These are phyloP conservation scores for Polytrichum commune DNA, from an alignment of 225 moss, liverwort and hornwort genomes.

Conservation along the genomic window DNA sequence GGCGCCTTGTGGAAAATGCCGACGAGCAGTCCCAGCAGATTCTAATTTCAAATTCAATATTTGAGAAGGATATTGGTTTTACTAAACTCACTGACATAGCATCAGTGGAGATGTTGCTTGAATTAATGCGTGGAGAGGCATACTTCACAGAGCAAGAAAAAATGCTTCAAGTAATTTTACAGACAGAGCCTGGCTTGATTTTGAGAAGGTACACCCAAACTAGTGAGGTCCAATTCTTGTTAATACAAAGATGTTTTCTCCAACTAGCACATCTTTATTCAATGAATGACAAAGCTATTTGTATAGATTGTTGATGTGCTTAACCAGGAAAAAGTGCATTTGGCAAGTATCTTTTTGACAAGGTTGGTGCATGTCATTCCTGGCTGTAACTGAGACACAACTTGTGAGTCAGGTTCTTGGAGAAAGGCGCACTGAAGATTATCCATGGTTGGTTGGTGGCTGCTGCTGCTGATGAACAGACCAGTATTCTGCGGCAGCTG, in stretches of 20 bases:
- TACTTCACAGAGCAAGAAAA: conserved; percentile 59
- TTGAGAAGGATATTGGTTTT: conserved; percentile 55
- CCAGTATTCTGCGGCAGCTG: conserved; percentile 63
- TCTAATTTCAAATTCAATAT: conserved; percentile 13
- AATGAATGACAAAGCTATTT: neutral
- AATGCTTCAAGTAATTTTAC: conserved; percentile 69
- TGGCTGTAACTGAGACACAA: too few species aligned
- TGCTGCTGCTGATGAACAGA: conserved; percentile 81
- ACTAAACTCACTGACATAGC: conserved; percentile 71
- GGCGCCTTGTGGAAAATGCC: conserved; percentile 40
- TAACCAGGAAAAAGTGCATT: too few species aligned
- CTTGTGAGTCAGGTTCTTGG: conserved; percentile 63
- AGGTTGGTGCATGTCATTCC: too few species aligned
- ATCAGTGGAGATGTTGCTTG: conserved; percentile 63
- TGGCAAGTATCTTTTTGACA: too few species aligned
- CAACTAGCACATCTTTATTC: conserved; percentile 1
- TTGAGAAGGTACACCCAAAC: conserved; percentile 57
- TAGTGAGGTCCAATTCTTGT: too few species aligned
- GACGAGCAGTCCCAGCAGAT: conserved; percentile 54
- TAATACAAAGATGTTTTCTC: neutral
- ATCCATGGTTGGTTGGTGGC: conserved; percentile 71
- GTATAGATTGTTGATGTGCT: too few species aligned
- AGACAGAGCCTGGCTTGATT: conserved; percentile 63
- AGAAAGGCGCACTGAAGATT: conserved; percentile 86
- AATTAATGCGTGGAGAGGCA: conserved; percentile 61